These are phyloP conservation scores for Metschnikowia bowlesiae DNA, from an alignment of 805 yeast genomes.

Conservation along the genomic window DNA sequence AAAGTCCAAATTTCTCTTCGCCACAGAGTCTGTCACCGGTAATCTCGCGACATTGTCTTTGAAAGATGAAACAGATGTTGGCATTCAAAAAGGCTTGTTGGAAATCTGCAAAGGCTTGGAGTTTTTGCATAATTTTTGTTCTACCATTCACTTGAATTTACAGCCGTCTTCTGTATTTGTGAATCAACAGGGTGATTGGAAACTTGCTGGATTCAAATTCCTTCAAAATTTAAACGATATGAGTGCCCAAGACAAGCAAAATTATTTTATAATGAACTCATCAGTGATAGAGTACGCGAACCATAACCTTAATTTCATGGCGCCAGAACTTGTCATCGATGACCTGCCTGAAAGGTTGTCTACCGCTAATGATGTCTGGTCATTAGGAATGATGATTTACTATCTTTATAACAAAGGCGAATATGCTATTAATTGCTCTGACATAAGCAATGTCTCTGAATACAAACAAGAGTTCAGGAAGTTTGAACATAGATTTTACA, in stretches of 20 bases:
- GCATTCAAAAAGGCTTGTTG: slow-evolving; percentile 76
- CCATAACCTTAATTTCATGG: slow-evolving; percentile 66
- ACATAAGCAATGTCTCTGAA: slow-evolving; percentile 51
- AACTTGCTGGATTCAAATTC: slow-evolving; percentile 65
- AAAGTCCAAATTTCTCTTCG: slow-evolving; percentile 71
- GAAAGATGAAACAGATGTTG: slow-evolving; percentile 55
- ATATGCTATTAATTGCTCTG: slow-evolving; percentile 37
- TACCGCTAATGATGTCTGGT: slow-evolving; percentile 74
- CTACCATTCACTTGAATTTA: slow-evolving; percentile 70
- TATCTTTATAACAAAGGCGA: slow-evolving; percentile 60
- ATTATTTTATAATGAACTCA: slow-evolving; percentile 66
- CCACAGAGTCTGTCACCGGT: slow-evolving; percentile 70
- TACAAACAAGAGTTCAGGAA: slow-evolving; percentile 53
- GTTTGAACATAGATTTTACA: slow-evolving; percentile 44
- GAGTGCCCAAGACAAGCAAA: slow-evolving; percentile 45
- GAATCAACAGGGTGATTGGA: slow-evolving; percentile 91
- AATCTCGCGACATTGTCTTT: slow-evolving; percentile 41
- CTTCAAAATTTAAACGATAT: slow-evolving; percentile 48
- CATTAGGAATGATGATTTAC: slow-evolving; percentile 73
- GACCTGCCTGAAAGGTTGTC: slow-evolving; percentile 44
- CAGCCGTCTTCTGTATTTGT: slow-evolving; percentile 75
- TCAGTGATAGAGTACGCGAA: slow-evolving; percentile 77
- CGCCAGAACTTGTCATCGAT: slow-evolving; percentile 79
- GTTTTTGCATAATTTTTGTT: slow-evolving; percentile 75
- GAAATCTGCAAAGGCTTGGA: slow-evolving; percentile 75